Conservation (phyloP, 2,329 filamentous ascomycete species). For the Fusarium pseudocircinatum region DNA sequence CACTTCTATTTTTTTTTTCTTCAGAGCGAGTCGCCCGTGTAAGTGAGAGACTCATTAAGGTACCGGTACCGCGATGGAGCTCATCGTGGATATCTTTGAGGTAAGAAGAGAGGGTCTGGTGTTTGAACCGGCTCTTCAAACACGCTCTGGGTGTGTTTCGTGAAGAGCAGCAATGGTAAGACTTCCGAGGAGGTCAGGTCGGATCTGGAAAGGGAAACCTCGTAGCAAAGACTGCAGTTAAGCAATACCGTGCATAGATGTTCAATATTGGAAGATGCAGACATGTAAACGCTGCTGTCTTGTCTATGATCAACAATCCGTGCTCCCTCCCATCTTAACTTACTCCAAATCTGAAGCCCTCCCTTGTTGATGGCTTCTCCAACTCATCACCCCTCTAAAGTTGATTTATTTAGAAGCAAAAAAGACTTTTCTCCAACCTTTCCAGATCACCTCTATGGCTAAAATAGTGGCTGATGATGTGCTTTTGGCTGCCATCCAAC, state of each 20-base stretch:
- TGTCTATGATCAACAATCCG: slow-evolving; percentile 8
- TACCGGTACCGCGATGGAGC: slow-evolving; percentile 33
- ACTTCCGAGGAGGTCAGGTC: not conserved
- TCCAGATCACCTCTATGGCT: slow-evolving; percentile 1
- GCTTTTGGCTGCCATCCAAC: slow-evolving; percentile 14
- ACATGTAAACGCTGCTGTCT: not conserved
- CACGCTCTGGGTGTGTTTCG: slow-evolving; percentile 32
- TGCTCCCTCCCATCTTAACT: slow-evolving; percentile 11
- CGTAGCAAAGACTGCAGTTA: slow-evolving; percentile 18
- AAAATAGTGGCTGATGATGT: slow-evolving; percentile 23
- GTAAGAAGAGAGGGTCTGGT: slow-evolving; percentile 31
- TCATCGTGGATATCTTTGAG: slow-evolving; percentile 33
- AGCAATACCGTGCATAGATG: not conserved
- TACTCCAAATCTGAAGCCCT: slow-evolving; percentile 23
- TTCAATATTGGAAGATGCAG: not conserved
- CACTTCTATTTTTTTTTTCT: slow-evolving; percentile 21
- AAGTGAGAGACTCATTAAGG: slow-evolving; percentile 29
- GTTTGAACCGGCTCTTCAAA: slow-evolving; percentile 25
- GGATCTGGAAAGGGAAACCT: slow-evolving; percentile 19
- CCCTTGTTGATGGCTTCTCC: slow-evolving; percentile 24
- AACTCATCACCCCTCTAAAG: slow-evolving; percentile 3
- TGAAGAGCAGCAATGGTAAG: not conserved
- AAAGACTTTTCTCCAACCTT: slow-evolving; percentile 20
- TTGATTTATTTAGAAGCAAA: not conserved
- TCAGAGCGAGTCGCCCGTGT: slow-evolving; percentile 16